Base-by-base conservation (phyloP, 768 basidiomycete genomes). In the Phylloporus arenicola region DNA sequence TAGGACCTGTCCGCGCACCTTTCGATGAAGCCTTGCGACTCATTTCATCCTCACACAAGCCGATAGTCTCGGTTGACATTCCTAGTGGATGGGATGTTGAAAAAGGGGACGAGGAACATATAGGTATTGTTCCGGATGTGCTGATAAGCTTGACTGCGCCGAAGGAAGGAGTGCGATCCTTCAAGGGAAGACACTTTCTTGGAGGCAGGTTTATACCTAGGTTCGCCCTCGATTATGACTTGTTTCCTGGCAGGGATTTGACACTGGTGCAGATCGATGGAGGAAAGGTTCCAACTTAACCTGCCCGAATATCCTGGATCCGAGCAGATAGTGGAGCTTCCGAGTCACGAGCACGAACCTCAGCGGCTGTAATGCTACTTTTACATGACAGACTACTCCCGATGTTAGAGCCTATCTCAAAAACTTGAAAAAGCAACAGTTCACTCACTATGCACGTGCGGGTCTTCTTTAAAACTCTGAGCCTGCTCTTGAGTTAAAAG, bases 81-180 rank as follows among this genome's bases (percentile, higher is more conserved):
- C 96, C 96, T 0, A 91, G 88, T 1, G 96, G 94, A 8, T 99
- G 96, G 96, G 83, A 93, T 60, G 92, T 98, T 20, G 90, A 94
- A 58, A 70, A 75, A 19, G 95, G 95, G 77, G 45, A 72, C 69
- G 4, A 72, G 68, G 41, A 78, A 73, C 14, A 68, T 74, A 14
- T 43, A 8, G 54, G 88, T 79, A 70, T 97, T 44, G 68, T 79
- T 16, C 88, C 95, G 0, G 81, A 88, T 48, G 87, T 90, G 7
- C 70, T 99, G 39, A 70, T 99, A 51, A 94, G 90, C 61, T 71
- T 99, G 64, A 99, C 96, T 0, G 94, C 92, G 10, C 96, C 96
- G 0, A 99, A 99, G 69, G 73, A 84, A 58, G 96, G 96, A 3
- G 90, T 88, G 9, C 79, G 72, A 60, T 64, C 62, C 13, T 98